Evolutionary conservation across 805 yeast genomes (phyloP).

Genomic region (Kodamaea leandrae): DNA sequence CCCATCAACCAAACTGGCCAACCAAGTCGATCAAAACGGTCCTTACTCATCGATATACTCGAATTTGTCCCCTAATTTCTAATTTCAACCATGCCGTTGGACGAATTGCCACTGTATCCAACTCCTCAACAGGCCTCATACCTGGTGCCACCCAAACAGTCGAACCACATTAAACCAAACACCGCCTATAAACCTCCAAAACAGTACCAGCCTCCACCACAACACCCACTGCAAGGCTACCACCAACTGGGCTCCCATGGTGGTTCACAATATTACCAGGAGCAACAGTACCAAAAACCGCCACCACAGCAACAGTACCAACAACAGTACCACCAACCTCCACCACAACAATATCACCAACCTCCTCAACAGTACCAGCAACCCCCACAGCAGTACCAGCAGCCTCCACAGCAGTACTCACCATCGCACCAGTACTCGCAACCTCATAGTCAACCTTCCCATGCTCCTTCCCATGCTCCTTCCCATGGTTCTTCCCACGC

Average conservation of each 20-base stretch:
- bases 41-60: neutral
- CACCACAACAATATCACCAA: neutral
- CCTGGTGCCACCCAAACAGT: constrained; percentile 17
- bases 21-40: neutral
- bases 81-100: constrained; percentile 20
- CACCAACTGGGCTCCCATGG: neutral
- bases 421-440: constrained; percentile 3
- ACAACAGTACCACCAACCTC: constrained; percentile 7
- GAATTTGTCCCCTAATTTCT: too few species aligned
- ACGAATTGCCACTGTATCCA: constrained; percentile 45
- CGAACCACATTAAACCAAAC: constrained; percentile 11
- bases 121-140: constrained; percentile 46
- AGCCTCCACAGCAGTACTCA: constrained; percentile 10
- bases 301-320: constrained; percentile 10
- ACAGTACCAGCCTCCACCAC: constrained; percentile 8
- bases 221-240: neutral
- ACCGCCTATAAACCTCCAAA: constrained; percentile 9
- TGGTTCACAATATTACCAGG: neutral
- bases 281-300: constrained; percentile 6
- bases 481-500: neutral
- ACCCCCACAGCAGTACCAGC: constrained; percentile 8
- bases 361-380: constrained; percentile 13
- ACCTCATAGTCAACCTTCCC: neutral
- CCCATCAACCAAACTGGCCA: too few species aligned
- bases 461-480: neutral